Evolutionary conservation across 345 rosid species (phyloP), one percentile per base, ranked within the genome.

Genomic region (Brassica nigra): DNA sequence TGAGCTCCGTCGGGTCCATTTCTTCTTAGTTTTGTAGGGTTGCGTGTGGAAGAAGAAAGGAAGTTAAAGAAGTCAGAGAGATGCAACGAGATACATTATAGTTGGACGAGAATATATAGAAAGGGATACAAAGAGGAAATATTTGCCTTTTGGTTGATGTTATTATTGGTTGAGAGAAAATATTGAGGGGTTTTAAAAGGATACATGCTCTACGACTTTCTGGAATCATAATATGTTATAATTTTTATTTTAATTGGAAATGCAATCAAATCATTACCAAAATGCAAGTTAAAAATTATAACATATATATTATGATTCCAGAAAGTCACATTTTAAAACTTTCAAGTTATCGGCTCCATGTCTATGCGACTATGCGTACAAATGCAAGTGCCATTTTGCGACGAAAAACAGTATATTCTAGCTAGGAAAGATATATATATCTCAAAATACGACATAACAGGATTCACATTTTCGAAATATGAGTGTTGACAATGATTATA

Each of bases 1-100:
- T 77, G 15, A 92, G 84, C 84, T 92, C 98, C 0, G 82, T 33
- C 0, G 79, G 68, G 16, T 88, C 90, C 97, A 87, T 91, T 52
- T 44, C 5, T 49, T 12, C 4, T 1, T 44, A 44, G 1, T 47
- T 1, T 33, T 8, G 1, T 44, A 47, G 12, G 54, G 15, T 47
- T 12, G 4, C 54, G 16, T 47, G 54, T 47, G 2, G 54, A 11
- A 47, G 0, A 47, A 47, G 15, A 10, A 47, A 47, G n/a, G 54
- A 14, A 37, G 66, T 36, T 27, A 34, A 15, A 34, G 11, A 34
- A 28, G 1, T 62, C 69, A 69, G 71, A 70, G 70, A 66, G 73
- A 58, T 71, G 66, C 63, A 78, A 58, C 28, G 10, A 65, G 71
- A 42, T 47, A 59, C 6, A 4, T 31, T 23, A 39, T 10, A 6